Conservation (phyloP, 78 protist genomes). For the Monocercomonoides exilis region DNA sequence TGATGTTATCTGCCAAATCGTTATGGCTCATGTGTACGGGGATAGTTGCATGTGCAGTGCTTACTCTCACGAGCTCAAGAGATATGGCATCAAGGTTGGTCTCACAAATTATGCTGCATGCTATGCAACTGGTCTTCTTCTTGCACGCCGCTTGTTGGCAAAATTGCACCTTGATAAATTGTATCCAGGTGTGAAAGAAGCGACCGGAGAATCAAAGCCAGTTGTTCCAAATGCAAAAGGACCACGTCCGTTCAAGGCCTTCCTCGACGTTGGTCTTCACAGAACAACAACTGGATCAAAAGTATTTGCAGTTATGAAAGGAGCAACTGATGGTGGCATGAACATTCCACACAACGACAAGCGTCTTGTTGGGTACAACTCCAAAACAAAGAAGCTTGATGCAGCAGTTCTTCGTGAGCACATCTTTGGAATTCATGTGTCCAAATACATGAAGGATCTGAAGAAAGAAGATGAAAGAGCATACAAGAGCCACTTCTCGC, state of each 20-base stretch:
- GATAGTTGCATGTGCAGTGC: no score
- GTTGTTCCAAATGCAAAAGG: slow-evolving; percentile 45
- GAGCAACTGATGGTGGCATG: slow-evolving; percentile 97
- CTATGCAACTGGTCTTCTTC: slow-evolving; percentile 92
- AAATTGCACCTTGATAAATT: slow-evolving; percentile 69
- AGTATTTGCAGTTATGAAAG: slow-evolving; percentile 78
- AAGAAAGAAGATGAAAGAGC: slow-evolving; percentile 74
- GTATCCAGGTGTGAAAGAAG: slow-evolving; percentile 60
- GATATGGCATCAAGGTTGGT: slow-evolving; percentile 83
- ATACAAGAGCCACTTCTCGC: slow-evolving; percentile 74
- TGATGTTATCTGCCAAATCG: slow-evolving; percentile 81
- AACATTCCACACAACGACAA: slow-evolving; percentile 81
- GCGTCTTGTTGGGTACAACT: slow-evolving; percentile 88
- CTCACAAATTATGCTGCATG: slow-evolving; percentile 92
- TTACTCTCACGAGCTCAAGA: slow-evolving; percentile 83
- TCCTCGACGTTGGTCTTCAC: slow-evolving; percentile 89
- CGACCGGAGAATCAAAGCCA: no score
- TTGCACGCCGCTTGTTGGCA: slow-evolving; percentile 86
- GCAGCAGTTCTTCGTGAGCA: slow-evolving; percentile 65
- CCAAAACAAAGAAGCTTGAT: slow-evolving; percentile 56
- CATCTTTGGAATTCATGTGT: slow-evolving; percentile 92
- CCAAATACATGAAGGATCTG: slow-evolving; percentile 83
- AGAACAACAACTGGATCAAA: slow-evolving; percentile 91
- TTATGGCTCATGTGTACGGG: slow-evolving; percentile 74
- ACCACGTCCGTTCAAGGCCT: slow-evolving; percentile 82